Base-by-base conservation (phyloP, 2,329 filamentous ascomycete species). In the Fusarium denticulatum region DNA sequence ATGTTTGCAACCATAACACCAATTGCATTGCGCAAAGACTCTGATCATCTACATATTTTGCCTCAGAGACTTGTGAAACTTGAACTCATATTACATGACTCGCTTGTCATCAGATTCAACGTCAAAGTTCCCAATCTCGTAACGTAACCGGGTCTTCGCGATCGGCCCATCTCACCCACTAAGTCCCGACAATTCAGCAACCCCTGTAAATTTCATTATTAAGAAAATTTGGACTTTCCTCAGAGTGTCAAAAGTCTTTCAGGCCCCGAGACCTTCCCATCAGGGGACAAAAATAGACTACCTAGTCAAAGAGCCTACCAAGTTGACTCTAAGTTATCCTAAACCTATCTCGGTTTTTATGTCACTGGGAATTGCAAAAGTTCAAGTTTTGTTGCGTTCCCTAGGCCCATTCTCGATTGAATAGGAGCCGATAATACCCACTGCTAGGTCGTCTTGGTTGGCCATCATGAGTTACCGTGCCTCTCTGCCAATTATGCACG, bases 111-210 rank as follows among this genome's bases (percentile, higher is more conserved):
- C 60, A 72, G 61, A 60, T 64, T 73, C 64, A 68, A 68, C 71
- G 58, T 67, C 67, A 50, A 73, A 61, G 26, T 55, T 74, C 62
- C 63, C 63, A 64, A 60, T 40, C 62, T 74, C 58, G 49, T 60
- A 63, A 67, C 56, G 62, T 60, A 53, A 68, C 36, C 67, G 66
- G 66, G 63, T 69, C 74, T 30, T 69, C 55, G 26, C 57, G 70
- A 77, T 76, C 67, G 66, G 47, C 71, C 74, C 75, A 77, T 77
- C 49, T 62, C 50, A 43, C 20, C 39, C 59, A 39, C 47, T 34
- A 64, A 43, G 32, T 71, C 63, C 62, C 57, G 61, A 71, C 40
- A 57, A 55, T 50, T 67, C 52, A 67, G 34, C 36, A 63, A 67
- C 34, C 69, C 67, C 46, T 71, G 69, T 39, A 26, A 42, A 47